Percentiles rank a stretch among this genome's conserved stretches.
These are phyloP conservation scores for Yamadazyma oceani DNA, from an alignment of 1,139 yeast species.

Conservation along the genomic window DNA sequence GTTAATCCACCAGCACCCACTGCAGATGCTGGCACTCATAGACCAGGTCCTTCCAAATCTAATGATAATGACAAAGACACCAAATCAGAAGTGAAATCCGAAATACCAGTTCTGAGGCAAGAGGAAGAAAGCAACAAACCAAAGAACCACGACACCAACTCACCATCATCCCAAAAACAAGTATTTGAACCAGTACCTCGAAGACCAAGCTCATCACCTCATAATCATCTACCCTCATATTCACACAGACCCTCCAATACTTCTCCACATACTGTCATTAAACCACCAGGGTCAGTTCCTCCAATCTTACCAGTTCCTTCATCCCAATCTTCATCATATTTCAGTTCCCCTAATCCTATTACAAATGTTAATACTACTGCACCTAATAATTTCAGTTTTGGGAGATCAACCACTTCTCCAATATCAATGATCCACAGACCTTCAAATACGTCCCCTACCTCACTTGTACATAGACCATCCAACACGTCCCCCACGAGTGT, in stretches of 20 bases:
- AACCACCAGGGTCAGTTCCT: conserved; percentile 1
- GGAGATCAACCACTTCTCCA: background rate
- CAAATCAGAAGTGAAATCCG: background rate
- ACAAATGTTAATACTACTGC: too few species aligned
- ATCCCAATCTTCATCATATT: background rate
- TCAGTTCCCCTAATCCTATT: background rate
- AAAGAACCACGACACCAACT: too few species aligned
- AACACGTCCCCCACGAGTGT: conserved; percentile 8
- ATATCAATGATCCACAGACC: conserved; percentile 5
- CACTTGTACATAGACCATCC: conserved; percentile 8
- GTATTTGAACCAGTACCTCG: conserved; percentile 12
- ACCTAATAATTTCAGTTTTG: background rate
- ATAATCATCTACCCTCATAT: background rate
- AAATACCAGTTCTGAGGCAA: too few species aligned
- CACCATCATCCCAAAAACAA: background rate
- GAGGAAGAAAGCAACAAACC: too few species aligned
- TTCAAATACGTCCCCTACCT: conserved; percentile 11
- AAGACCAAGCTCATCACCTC: conserved; percentile 5
- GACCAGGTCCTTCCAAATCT: too few species aligned
- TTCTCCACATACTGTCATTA: conserved; percentile 9
- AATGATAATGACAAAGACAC: conserved; percentile 1
- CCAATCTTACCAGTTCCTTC: background rate
- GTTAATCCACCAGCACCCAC: too few species aligned
- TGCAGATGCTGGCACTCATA: too few species aligned
- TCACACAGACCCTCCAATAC: conserved; percentile 12